These are phyloP conservation scores for Ogataea haglerorum DNA, from an alignment of 805 yeast genomes.

Conservation along the genomic window DNA sequence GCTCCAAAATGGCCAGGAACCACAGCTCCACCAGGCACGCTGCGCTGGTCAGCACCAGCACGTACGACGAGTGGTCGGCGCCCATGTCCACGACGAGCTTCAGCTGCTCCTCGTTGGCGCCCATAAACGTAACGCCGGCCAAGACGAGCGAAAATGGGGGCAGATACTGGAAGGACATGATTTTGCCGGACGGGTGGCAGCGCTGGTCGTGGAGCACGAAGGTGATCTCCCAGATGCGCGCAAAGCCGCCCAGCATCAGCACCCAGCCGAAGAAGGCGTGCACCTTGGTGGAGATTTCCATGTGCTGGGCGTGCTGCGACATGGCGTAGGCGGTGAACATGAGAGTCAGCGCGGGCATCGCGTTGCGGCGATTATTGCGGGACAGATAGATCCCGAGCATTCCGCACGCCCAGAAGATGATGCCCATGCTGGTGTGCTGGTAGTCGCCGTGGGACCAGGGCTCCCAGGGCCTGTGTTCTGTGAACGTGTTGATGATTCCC, in stretches of 20 bases:
- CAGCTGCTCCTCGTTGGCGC: constrained; percentile 89
- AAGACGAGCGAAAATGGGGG: constrained; percentile 78
- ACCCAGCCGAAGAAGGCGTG: constrained; percentile 84
- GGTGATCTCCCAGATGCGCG: constrained; percentile 75
- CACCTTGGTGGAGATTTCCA: constrained; percentile 77
- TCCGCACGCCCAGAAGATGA: constrained; percentile 96
- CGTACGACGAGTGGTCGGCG: constrained; percentile 83
- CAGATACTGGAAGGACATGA: constrained; percentile 76
- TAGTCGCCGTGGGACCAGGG: constrained; percentile 90
- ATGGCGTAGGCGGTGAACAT: constrained; percentile 92
- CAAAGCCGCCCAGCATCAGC: constrained; percentile 72
- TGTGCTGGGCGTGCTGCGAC: constrained; percentile 81
- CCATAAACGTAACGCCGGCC: constrained; percentile 83
- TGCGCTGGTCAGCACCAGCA: constrained; percentile 64
- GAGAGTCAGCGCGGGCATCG: constrained; percentile 76
- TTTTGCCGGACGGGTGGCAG: constrained; percentile 37
- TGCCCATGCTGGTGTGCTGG: constrained; percentile 96
- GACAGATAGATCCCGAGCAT: constrained; percentile 77
- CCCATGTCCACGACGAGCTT: constrained; percentile 64
- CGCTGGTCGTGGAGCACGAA: constrained; percentile 67
- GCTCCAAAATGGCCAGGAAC: constrained; percentile 55
- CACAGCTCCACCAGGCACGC: constrained; percentile 71
- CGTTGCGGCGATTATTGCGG: constrained; percentile 62
- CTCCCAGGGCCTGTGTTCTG: constrained; percentile 92
- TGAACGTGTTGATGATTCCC: constrained; percentile 94